Evolutionary conservation across 176 grass and related monocot genomes (phyloP), one percentile per base, ranked within the genome.

Genomic region (Metroxylon sagu): DNA sequence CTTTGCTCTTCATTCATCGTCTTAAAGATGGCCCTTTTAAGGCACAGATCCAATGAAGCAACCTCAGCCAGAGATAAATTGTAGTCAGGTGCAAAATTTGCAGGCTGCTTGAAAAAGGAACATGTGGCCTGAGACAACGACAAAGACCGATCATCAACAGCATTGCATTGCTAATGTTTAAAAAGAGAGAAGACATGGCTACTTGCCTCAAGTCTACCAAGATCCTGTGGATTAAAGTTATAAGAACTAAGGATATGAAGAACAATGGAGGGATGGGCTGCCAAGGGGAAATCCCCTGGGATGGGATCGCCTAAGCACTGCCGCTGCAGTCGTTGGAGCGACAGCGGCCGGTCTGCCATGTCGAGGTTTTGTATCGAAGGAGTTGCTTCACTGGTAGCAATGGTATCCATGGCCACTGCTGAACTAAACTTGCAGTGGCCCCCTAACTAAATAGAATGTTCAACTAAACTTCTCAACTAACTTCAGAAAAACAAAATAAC

Each of bases 141-240:
- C 53, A 35, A 68, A 66, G 49, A 59, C 59, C 30, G 49, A 89
- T 95, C 73, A 89, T 95, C 73, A 95, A 79, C 35, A 43, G 25
- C 35, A 12, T 1, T 10, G 73, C 76, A 83, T 82, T 85, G 85
- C 75, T 64, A 74, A 85, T 89, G 69, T 26, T 23, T 19, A 59
- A 29, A 65, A 29, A 71, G 31, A 19, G 75, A 69, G 6, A 14
- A 59, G 74, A 73, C 25, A 59, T 39, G 6, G 35, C 57, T 54
- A 85, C 85, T 95, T 95, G 89, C 89, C 89, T 95, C 89, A 31
- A 95, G 77, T 51, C 75, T 78, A 49, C 82, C 85, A 58, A 95
- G 89, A 78, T 95, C 89, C 67, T 83, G 80, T 16, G 89, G 61
- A 16, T 83, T 66, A 25, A 95, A 65, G 19, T 85, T 73, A 69